Percentiles rank a stretch among this genome's conserved stretches.
Evolutionary conservation across 805 yeast genomes (phyloP).

Genomic region (Candida tallmaniae): DNA sequence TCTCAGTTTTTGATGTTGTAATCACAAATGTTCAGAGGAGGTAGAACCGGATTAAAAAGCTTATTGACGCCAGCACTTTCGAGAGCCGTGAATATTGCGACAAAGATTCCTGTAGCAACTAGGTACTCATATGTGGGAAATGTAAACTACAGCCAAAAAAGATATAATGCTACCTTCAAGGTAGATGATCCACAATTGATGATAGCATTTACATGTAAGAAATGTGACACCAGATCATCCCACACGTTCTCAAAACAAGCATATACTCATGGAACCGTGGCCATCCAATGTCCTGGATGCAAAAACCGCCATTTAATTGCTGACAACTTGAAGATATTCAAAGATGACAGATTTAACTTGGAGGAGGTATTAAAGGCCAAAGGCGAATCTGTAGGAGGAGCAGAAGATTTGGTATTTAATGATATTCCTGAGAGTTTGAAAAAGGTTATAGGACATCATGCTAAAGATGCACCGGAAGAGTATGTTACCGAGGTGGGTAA

Average conservation of each 20-base stretch:
- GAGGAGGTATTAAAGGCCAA: slow-evolving; percentile 72
- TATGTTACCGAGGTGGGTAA: slow-evolving; percentile 11
- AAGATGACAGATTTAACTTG: slow-evolving; percentile 71
- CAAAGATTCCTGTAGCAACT: too few species aligned
- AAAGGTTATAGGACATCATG: slow-evolving; percentile 55
- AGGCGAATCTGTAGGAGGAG: slow-evolving; percentile 69
- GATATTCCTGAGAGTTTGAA: slow-evolving; percentile 59
- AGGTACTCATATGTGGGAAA: too few species aligned
- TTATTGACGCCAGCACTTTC: too few species aligned
- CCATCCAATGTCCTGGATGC: slow-evolving; percentile 91
- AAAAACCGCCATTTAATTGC: slow-evolving; percentile 85
- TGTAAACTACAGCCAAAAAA: too few species aligned
- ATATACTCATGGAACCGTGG: slow-evolving; percentile 78
- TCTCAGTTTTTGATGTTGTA: too few species aligned
- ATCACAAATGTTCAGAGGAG: too few species aligned
- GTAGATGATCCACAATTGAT: slow-evolving; percentile 74
- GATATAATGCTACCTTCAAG: slow-evolving; percentile 40
- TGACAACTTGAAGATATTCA: slow-evolving; percentile 65
- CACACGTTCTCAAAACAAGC: slow-evolving; percentile 94
- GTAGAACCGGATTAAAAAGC: too few species aligned
- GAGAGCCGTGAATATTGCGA: too few species aligned
- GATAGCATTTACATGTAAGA: slow-evolving; percentile 90
- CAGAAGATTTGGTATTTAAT: slow-evolving; percentile 65
- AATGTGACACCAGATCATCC: slow-evolving; percentile 76
- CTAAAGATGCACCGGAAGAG: slow-evolving; percentile 61